Conservation (phyloP, 139 green algal species). For the Auxenochlorella protothecoides region DNA sequence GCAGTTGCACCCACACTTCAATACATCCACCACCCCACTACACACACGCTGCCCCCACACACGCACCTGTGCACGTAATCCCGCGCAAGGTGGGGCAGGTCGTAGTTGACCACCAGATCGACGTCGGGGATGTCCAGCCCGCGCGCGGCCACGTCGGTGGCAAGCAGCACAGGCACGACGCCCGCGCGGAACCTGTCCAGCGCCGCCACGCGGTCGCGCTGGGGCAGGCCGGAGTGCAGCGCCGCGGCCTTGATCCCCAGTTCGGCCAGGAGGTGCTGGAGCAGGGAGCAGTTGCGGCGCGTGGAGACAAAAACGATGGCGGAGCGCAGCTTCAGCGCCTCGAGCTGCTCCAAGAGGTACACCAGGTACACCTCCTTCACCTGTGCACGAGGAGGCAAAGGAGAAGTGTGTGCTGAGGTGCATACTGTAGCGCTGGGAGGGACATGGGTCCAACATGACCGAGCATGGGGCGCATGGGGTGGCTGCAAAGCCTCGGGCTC, state of each 20-base stretch:
- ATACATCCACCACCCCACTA: too few species aligned
- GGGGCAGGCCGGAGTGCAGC: slow-evolving; percentile 57
- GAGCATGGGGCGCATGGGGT: neutral
- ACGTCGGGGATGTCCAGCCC: slow-evolving; percentile 94
- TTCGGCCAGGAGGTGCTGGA: slow-evolving; percentile 62
- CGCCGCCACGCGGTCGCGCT: slow-evolving; percentile 63
- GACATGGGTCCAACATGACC: neutral
- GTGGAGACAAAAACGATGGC: slow-evolving; percentile 86
- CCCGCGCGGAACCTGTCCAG: slow-evolving; percentile 64
- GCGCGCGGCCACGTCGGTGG: slow-evolving; percentile 82
- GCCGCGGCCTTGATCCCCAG: slow-evolving; percentile 50
- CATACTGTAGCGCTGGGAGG: too few species aligned
- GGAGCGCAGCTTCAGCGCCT: slow-evolving; percentile 48
- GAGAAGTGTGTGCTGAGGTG: neutral
- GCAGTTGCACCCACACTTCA: too few species aligned
- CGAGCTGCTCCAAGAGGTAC: slow-evolving; percentile 67
- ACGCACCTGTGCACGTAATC: slow-evolving; percentile 78
- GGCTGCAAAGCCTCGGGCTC: too few species aligned
- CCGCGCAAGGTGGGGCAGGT: slow-evolving; percentile 57
- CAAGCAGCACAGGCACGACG: slow-evolving; percentile 56
- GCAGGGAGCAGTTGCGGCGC: slow-evolving; percentile 50
- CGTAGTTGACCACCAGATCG: slow-evolving; percentile 91
- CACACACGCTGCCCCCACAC: neutral
- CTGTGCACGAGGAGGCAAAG: neutral
- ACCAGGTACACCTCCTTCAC: slow-evolving; percentile 96